Evolutionary conservation across 2,329 filamentous ascomycete species (phyloP), one percentile per base, ranked within the genome.

Genomic region (Talaromyces pinophilus): DNA sequence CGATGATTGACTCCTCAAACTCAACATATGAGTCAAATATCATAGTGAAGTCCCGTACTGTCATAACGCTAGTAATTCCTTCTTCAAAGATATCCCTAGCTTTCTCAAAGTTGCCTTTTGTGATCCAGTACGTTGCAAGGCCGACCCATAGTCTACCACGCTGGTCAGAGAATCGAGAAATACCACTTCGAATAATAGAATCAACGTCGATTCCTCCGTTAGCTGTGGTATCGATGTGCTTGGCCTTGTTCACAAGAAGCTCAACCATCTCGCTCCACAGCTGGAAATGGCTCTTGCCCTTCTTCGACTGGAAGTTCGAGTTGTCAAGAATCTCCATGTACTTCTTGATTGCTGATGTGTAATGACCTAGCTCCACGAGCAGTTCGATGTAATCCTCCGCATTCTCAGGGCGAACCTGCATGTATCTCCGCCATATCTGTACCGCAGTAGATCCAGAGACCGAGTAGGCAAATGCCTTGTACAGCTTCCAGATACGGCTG

Each of bases 231-330:
- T 95, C 88, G 59, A 99, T 88, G 50, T 96, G 88, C 72, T 90
- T 90, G 3, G 95, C 95, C 77, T 97, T 92, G 67, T 91, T 91
- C 52, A 99, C 96, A 55, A 99, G 83, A 70, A 98, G 78, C 74
- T 99, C 95, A 42, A 98, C 89, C 92, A 99, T 96, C 77, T 99
- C 95, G 69, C 88, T 95, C 95, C 95, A 99, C 59, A 99, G 85
- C 78, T 99, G 93, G 76, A 96, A 99, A 69, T 94, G 92, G 0
- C 95, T 94, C 79, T 97, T 97, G 67, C 92, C 92, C 71, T 95
- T 89, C 80, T 96, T 97, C 81, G 94, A 98, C 75, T 88, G 87
- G 80, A 99, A 98, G 42, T 89, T 89, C 2, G 91, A 87, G 72
- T 97, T 93, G 82, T 98, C 93, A 73, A 99, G 85, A 62, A 98